Evolutionary conservation across 169 alveolate genomes (phyloP).

Genomic region (Plasmodium sp.): DNA sequence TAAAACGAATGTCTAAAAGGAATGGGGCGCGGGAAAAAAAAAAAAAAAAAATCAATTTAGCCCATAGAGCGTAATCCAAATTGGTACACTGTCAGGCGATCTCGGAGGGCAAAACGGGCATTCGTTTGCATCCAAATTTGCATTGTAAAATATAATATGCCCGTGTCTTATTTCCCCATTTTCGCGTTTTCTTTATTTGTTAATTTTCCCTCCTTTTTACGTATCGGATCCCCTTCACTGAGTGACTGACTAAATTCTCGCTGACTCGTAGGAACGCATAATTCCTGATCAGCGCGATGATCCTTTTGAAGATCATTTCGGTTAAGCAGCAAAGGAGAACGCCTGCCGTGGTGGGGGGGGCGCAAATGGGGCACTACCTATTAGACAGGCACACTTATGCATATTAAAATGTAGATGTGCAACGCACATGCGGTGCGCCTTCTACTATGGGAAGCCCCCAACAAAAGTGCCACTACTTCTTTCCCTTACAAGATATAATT

Average conservation of each 20-base stretch:
- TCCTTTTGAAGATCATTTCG: slow-evolving; percentile 33
- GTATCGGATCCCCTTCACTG: slow-evolving; percentile 62
- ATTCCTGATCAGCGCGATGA: slow-evolving; percentile 13
- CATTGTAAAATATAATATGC: not conserved
- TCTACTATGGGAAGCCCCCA: not conserved
- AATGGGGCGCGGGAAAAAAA: not conserved
- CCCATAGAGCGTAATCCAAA: not conserved
- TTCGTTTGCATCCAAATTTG: not conserved
- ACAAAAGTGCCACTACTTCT: not conserved
- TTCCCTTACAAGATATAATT: slow-evolving; percentile 53
- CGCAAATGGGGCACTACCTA: not conserved
- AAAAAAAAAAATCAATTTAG: slow-evolving; percentile 1
- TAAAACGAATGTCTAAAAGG: slow-evolving; percentile 11
- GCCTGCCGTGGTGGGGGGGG: not conserved
- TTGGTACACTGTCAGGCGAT: not conserved
- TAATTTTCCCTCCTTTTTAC: slow-evolving; percentile 17
- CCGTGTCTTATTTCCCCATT: not conserved
- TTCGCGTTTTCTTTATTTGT: not conserved
- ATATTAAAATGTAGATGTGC: not conserved
- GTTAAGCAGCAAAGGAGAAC: slow-evolving; percentile 36
- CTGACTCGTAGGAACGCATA: not conserved
- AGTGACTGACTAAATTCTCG: slow-evolving; percentile 16
- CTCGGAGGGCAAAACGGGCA: not conserved
- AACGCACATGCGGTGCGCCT: not conserved
- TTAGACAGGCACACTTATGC: not conserved